These are phyloP conservation scores for Penicillium cataractarum DNA, from an alignment of 495 filamentous ascomycete genomes.

Conservation along the genomic window DNA sequence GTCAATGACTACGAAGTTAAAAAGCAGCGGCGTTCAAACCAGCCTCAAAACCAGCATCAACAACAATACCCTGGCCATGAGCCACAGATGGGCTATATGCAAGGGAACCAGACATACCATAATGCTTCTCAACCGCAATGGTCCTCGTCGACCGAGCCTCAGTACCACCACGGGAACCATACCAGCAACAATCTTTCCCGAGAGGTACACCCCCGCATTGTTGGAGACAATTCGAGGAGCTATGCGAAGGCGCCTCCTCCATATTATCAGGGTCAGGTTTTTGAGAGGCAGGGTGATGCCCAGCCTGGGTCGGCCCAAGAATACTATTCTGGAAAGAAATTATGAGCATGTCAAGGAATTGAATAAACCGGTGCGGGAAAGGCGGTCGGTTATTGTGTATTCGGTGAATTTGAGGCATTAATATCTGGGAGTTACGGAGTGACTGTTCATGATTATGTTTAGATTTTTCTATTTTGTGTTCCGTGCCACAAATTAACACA, in stretches of 20 bases:
- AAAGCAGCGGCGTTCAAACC: constrained; percentile 12
- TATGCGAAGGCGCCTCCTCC: neutral
- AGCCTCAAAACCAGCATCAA: neutral
- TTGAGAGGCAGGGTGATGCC: neutral
- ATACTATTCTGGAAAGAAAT: neutral
- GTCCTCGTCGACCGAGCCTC: neutral
- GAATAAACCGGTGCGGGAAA: neutral
- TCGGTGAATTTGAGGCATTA: neutral
- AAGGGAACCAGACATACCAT: neutral
- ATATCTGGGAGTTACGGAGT: neutral
- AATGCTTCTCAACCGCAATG: neutral
- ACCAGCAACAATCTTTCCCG: neutral
- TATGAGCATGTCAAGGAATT: neutral
- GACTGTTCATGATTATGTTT: neutral
- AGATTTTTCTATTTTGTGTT: neutral
- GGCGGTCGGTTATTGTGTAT: neutral
- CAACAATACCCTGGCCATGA: neutral
- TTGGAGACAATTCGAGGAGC: neutral
- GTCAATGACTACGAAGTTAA: constrained; percentile 18
- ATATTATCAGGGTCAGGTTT: neutral
- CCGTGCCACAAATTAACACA: neutral
- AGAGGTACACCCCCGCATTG: neutral
- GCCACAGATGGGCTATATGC: neutral
- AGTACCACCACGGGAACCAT: neutral
- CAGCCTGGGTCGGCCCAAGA: neutral